A percentile compares a stretch with the other conserved stretches of the same genome.
Conservation (phyloP, 1,284 basidiomycete genomes). For the Trichosporon sp. region DNA sequence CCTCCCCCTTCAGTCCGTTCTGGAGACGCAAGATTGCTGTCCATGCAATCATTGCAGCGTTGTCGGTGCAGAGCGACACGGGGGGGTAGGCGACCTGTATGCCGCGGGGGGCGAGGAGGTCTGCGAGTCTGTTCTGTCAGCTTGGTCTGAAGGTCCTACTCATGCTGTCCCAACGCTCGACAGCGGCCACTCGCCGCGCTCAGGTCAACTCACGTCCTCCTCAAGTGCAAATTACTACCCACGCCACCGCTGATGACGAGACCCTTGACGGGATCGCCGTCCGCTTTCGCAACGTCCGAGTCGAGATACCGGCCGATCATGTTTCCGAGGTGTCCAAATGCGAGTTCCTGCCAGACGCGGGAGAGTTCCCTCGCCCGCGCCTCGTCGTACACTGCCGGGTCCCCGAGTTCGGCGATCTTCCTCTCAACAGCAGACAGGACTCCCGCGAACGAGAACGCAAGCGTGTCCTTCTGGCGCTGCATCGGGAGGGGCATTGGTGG, state of each 20-base stretch:
- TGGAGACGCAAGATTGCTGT: slow-evolving; percentile 79
- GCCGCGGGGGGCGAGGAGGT: slow-evolving; percentile 32
- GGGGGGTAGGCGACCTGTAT: slow-evolving; percentile 66
- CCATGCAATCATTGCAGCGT: slow-evolving; percentile 94
- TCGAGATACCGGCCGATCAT: slow-evolving; percentile 69
- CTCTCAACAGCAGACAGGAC: slow-evolving; percentile 65
- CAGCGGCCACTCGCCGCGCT: too few species aligned
- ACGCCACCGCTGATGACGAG: slow-evolving; percentile 88
- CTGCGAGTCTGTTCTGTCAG: slow-evolving; percentile 31
- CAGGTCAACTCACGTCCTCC: slow-evolving; percentile 62
- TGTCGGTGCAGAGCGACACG: slow-evolving; percentile 79
- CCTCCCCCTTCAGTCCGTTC: slow-evolving; percentile 63
- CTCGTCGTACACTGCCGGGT: not conserved
- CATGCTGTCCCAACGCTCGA: too few species aligned
- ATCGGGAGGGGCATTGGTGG: slow-evolving; percentile 63
- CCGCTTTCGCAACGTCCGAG: slow-evolving; percentile 52
- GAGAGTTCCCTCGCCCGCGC: slow-evolving; percentile 59
- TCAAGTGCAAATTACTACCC: slow-evolving; percentile 74
- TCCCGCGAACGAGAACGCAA: slow-evolving; percentile 76
- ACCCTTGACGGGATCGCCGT: slow-evolving; percentile 57
- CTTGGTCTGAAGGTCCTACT: not conserved
- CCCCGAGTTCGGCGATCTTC: slow-evolving; percentile 22
- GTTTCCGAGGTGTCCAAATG: slow-evolving; percentile 70
- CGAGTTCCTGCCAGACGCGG: slow-evolving; percentile 71
- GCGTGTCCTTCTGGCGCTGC: slow-evolving; percentile 40